phyloP scores from a whole-genome alignment of 805 yeast genomes.

The Yarrowia hollandica region DNA sequence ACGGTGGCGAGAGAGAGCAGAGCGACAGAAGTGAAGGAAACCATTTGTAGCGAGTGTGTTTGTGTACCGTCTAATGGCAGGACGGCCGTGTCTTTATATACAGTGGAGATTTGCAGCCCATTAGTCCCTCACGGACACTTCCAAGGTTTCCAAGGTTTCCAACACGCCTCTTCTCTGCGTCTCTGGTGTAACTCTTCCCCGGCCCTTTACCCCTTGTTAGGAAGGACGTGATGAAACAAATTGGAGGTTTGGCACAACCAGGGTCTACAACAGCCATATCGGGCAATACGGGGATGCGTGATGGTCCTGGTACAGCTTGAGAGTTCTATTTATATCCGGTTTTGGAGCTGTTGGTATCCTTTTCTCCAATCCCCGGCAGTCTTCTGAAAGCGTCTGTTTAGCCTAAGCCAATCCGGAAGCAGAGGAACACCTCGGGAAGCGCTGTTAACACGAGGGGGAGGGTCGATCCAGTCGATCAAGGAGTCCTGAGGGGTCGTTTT shows the following conservation, averaged over 20 bases:
- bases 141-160: slow-evolving; percentile 3
- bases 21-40: slow-evolving; percentile 3
- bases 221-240: neutral
- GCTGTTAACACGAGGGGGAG: neutral
- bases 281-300: no score
- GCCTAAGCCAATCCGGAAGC: neutral
- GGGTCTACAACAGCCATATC: no score
- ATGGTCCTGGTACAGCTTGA: no score
- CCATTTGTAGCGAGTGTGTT: neutral
- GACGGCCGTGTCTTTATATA: neutral
- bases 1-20: slow-evolving; percentile 3
- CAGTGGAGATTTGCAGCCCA: neutral
- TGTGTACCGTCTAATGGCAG: no score
- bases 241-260: no score
- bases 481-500: neutral
- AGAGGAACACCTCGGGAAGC: neutral
- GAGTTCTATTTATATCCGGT: neutral
- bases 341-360: no score
- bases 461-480: neutral
- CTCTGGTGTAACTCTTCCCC: neutral
- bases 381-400: neutral
- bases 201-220: slow-evolving; percentile 1
- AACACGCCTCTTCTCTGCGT: neutral
- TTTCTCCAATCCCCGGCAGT: no score
- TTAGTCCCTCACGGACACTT: no score